These are phyloP conservation scores for Ascochyta rabiei DNA, from an alignment of 2,329 filamentous ascomycete genomes.

Conservation along the genomic window DNA sequence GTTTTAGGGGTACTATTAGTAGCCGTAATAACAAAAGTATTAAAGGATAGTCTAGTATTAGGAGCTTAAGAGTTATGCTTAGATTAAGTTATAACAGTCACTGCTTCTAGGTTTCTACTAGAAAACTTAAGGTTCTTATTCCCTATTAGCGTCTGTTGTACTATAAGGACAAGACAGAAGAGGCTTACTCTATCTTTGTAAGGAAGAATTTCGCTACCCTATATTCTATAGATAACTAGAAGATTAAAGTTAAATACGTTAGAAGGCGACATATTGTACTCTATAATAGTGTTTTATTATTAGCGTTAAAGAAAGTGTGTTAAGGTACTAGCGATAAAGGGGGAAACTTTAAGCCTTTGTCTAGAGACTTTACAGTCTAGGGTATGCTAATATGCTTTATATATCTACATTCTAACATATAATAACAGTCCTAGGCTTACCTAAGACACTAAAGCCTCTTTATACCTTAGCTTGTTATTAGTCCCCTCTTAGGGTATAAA, in stretches of 20 bases:
- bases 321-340: neutral
- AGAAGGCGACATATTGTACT: neutral
- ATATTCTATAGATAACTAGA: neutral
- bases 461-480: neutral
- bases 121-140: too few species aligned
- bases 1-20: too few species aligned
- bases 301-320: neutral
- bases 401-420: neutral
- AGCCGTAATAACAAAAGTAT: too few species aligned
- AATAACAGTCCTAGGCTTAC: neutral
- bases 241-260: neutral
- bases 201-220: neutral
- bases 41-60: too few species aligned
- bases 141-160: too few species aligned
- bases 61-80: too few species aligned
- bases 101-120: too few species aligned
- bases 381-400: neutral
- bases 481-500: neutral
- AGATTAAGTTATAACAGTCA: too few species aligned
- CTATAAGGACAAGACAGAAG: too few species aligned
- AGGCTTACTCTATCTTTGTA: neutral
- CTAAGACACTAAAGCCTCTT: neutral
- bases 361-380: too few species aligned
- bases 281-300: neutral
- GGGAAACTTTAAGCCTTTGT: too few species aligned